These are phyloP conservation scores for Diversispora eburnea DNA, from an alignment of 192 early-diverging fungal genomes.

Conservation along the genomic window DNA sequence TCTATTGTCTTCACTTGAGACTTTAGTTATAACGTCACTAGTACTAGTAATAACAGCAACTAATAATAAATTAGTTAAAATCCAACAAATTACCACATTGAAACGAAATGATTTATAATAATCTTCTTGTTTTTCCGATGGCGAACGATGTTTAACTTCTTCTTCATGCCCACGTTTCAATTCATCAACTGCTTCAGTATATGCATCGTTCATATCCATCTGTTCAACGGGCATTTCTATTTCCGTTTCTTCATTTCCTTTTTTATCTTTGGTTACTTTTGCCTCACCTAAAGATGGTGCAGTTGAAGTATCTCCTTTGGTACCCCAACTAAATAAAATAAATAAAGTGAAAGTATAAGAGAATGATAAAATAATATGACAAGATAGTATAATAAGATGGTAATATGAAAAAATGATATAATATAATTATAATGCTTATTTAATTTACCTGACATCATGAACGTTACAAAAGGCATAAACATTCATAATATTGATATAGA, in stretches of 20 bases:
- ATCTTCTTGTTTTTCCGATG: slow-evolving; percentile 74
- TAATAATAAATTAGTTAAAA: slow-evolving; percentile 69
- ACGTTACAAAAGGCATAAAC: slow-evolving; percentile 60
- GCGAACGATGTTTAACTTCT: slow-evolving; percentile 54
- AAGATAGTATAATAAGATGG: background rate
- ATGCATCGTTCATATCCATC: slow-evolving; percentile 46
- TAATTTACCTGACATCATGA: slow-evolving; percentile 50
- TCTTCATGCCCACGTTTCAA: slow-evolving; percentile 48
- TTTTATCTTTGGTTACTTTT: slow-evolving; percentile 14
- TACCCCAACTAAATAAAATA: slow-evolving; percentile 75
- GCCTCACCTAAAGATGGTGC: slow-evolving; percentile 41
- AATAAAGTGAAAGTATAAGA: slow-evolving; percentile 42
- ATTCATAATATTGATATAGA: slow-evolving; percentile 68
- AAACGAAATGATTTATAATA: slow-evolving; percentile 85
- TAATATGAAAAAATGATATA: too few species aligned
- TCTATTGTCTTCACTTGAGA: slow-evolving; percentile 34
- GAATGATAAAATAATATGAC: background rate
- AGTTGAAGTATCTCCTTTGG: slow-evolving; percentile 70
- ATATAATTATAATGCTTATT: too few species aligned
- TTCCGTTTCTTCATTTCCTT: slow-evolving; percentile 40
- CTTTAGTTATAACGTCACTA: slow-evolving; percentile 29
- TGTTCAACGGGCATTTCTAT: slow-evolving; percentile 43
- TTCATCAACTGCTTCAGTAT: slow-evolving; percentile 55
- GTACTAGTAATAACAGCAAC: slow-evolving; percentile 63
- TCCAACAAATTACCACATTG: slow-evolving; percentile 69